Base-by-base conservation (phyloP, 805 yeast genomes). In the Kodamaea hsintzibuensis region DNA sequence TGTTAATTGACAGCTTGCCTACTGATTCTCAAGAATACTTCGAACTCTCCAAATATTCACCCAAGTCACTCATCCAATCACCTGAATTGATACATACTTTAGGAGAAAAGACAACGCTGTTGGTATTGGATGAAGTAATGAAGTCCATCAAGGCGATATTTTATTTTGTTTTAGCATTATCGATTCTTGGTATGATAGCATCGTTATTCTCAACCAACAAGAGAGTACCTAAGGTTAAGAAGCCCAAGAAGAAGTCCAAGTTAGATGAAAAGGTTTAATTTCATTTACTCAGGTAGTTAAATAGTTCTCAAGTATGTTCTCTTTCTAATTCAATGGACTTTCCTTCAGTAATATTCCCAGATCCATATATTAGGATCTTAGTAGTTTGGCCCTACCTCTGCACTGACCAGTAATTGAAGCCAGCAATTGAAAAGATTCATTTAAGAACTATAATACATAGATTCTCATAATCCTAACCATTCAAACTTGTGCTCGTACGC, bases 1-100 rank as follows among this genome's bases (percentile, higher is more conserved):
- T 57, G 1, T 51, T 68, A 3, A n/a, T 70, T 2, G 39, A 2
- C 1, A 42, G n/a, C 2, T 42, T 65, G 22, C 49, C 58, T 10
- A 6, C 22, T 1, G 48, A 46, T 7, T 59, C 61, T 1, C 56
- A 56, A 30, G 54, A 39, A 3, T 62, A 60, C 45, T 43, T 54
- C 19, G 43, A 42, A 2, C 54, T 69, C 17, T 49, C 48, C 27
- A 45, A 51, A 25, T 7, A 13, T 14, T 9, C 40, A 7, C 16
- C 37, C n/a, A 14, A 14, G n/a, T 12, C 3, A n/a, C 39, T 46
- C 2, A 46, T 46, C n/a, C 22, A 30, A 17, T 13, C 40, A 5
- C 49, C 49, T 2, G 40, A 46, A 18, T 9, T 30, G 18, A 46
- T 46, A 8, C 39, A 46, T 8, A 30, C 7, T 4, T 30, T 46